Evolutionary conservation across 805 yeast species (phyloP), one percentile per base, ranked within the genome.

Genomic region (Torulaspora gathmanii): DNA sequence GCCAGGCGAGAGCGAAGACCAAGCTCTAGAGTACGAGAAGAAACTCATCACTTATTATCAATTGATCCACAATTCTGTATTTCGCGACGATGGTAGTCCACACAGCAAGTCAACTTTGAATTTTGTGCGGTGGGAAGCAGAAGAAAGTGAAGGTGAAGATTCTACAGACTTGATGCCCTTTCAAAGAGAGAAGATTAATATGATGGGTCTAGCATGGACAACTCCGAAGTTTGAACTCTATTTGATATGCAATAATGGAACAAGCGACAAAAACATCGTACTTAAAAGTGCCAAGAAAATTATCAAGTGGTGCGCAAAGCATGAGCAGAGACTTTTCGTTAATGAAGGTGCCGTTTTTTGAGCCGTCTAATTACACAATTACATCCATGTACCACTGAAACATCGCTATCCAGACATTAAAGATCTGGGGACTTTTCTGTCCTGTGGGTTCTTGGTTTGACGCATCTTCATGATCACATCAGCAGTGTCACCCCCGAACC

Each of bases 281-380:
- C 65, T 89, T 47, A 69, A 69, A 16, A 79, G 86, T 49, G 82
- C 89, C 31, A 72, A 79, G 41, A 70, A 72, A 16, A 78, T 88
- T 11, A 79, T 85, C 7, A 72, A 72, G 39, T 90, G 96, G 96
- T 82, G 95, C 54, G 73, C 77, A 49, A 78, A 73, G 50, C 77
- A 86, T 53, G 84, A 84, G 50, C 79, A 78, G 42, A 68, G 93
- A 31, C 61, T 88, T 28, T 88, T 87, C 60, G 79, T 84, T 9
- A 77, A 79, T 17, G 82, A 80, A n/a, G 93, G 93, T 1, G 86
- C 85, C 0, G 72, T 75, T 0, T 84, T 79, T 57, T 81, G 52
- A 56, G 26, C 15, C 27, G 20, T 3, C 11, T 28, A 25, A 9
- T 20, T 28, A 38, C 41, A 38, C n/a, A 38, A 19, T 11, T 33